Evolutionary conservation across 176 grass and related monocot genomes (phyloP).

Genomic region (Carex kokanica): DNA sequence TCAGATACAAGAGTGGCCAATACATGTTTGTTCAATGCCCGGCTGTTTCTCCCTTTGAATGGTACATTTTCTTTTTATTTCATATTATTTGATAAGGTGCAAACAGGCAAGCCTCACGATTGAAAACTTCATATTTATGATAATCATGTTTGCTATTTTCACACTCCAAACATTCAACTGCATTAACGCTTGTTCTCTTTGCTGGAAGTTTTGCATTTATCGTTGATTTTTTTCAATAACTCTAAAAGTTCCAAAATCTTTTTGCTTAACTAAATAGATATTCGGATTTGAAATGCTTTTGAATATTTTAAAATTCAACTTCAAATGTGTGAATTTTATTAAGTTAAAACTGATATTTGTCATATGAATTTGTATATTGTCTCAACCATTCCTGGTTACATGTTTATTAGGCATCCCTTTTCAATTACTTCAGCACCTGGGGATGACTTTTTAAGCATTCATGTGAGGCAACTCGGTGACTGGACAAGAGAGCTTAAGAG

Average conservation of each 20-base stretch:
- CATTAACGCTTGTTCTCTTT: conserved; percentile 16
- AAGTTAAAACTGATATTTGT: background rate
- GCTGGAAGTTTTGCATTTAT: background rate
- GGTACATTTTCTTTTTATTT: conserved; percentile 45
- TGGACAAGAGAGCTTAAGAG: conserved; percentile 93
- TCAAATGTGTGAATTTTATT: background rate
- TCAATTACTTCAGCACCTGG: conserved; percentile 96
- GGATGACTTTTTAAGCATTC: conserved; percentile 88
- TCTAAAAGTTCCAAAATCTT: background rate
- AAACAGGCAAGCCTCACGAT: background rate
- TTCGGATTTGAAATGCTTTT: background rate
- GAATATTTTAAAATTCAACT: background rate
- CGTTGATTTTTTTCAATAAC: background rate
- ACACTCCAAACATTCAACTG: background rate
- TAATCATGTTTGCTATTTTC: conserved; percentile 6
- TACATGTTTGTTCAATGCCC: conserved; percentile 99
- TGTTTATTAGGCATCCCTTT: conserved; percentile 79
- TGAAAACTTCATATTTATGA: background rate
- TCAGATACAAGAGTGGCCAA: conserved; percentile 93
- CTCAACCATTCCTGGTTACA: background rate
- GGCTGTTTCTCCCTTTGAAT: conserved; percentile 91
- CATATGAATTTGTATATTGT: background rate
- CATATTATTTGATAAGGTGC: background rate
- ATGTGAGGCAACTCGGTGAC: conserved; percentile 93
- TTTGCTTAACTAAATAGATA: background rate